These are phyloP conservation scores for Trichoderma reesei DNA, from an alignment of 495 filamentous ascomycete genomes.

Conservation along the genomic window DNA sequence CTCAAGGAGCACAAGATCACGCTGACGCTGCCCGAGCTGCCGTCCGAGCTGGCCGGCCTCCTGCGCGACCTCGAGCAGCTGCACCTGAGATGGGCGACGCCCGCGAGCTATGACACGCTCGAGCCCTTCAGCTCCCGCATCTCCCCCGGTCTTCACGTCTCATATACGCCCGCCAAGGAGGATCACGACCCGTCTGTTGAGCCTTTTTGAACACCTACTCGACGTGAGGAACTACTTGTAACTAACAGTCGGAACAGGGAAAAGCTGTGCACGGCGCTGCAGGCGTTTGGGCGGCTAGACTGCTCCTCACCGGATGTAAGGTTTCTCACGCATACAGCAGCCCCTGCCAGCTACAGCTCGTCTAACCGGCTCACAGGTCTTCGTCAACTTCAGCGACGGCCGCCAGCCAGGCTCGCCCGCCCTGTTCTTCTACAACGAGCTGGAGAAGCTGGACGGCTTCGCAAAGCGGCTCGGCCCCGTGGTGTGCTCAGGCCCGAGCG, in stretches of 20 bases:
- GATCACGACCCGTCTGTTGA: slow-evolving; percentile 26
- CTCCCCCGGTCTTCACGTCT: slow-evolving; percentile 74
- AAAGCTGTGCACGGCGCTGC: slow-evolving; percentile 51
- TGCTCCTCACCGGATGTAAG: slow-evolving; percentile 27
- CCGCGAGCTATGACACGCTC: slow-evolving; percentile 42
- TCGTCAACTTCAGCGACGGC: slow-evolving; percentile 37
- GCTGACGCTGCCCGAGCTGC: slow-evolving; percentile 61
- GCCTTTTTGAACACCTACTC: neutral
- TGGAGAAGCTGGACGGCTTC: slow-evolving; percentile 48
- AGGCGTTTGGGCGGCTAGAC: slow-evolving; percentile 50
- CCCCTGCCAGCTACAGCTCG: neutral
- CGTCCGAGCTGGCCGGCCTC: slow-evolving; percentile 52
- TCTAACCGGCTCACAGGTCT: neutral
- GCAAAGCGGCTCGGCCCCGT: slow-evolving; percentile 46
- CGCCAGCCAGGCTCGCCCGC: slow-evolving; percentile 56
- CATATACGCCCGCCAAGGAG: slow-evolving; percentile 52
- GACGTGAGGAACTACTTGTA: no score
- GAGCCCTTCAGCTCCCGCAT: slow-evolving; percentile 65
- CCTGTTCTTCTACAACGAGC: slow-evolving; percentile 57
- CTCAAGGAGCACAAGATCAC: slow-evolving; percentile 76
- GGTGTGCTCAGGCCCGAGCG: slow-evolving; percentile 35
- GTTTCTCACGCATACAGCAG: neutral
- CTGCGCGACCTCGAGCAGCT: slow-evolving; percentile 58
- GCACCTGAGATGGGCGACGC: slow-evolving; percentile 69
- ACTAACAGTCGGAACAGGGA: slow-evolving; percentile 28